Conservation (phyloP, 768 basidiomycete genomes). For the Calocybe cyanea region DNA sequence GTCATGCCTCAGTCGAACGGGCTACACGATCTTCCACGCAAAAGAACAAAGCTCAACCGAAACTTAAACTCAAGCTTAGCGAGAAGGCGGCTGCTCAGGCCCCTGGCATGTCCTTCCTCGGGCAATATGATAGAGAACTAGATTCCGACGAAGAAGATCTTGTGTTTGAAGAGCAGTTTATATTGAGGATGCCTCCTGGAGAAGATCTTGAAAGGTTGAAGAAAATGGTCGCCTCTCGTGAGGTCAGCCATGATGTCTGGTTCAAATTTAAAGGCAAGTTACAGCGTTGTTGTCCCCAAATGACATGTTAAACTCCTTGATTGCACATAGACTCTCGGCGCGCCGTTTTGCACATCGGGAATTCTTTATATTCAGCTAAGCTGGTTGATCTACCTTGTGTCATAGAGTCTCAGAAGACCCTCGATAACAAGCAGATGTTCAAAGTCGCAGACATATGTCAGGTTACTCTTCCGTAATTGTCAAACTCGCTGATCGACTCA, state of each 20-base stretch:
- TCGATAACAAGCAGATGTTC: conserved; percentile 97
- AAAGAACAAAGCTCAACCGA: conserved; percentile 57
- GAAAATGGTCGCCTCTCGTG: conserved; percentile 78
- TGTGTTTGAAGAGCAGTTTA: conserved; percentile 96
- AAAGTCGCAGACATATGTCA: conserved; percentile 99
- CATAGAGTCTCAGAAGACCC: conserved; percentile 91
- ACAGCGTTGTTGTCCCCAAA: neutral
- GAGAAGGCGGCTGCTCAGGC: conserved; percentile 79
- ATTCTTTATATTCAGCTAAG: conserved; percentile 80
- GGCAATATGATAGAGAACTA: conserved; percentile 88
- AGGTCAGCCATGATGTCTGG: conserved; percentile 83
- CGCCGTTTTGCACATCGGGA: conserved; percentile 84
- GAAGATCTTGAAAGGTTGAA: conserved; percentile 75
- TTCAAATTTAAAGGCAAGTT: conserved; percentile 93
- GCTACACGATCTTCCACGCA: conserved; percentile 53
- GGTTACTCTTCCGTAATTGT: conserved; percentile 38
- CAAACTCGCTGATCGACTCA: conserved; percentile 7
- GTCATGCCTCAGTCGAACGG: conserved; percentile 32
- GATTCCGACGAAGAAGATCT: conserved; percentile 95
- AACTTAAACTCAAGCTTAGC: conserved; percentile 84
- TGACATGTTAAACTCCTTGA: conserved; percentile 10
- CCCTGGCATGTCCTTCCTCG: conserved; percentile 85
- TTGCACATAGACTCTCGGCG: conserved; percentile 74
- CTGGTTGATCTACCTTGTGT: conserved; percentile 95
- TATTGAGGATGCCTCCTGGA: conserved; percentile 83